Evolutionary conservation across 495 filamentous ascomycete species (phyloP).

Genomic region (Xylaria telfairii): DNA sequence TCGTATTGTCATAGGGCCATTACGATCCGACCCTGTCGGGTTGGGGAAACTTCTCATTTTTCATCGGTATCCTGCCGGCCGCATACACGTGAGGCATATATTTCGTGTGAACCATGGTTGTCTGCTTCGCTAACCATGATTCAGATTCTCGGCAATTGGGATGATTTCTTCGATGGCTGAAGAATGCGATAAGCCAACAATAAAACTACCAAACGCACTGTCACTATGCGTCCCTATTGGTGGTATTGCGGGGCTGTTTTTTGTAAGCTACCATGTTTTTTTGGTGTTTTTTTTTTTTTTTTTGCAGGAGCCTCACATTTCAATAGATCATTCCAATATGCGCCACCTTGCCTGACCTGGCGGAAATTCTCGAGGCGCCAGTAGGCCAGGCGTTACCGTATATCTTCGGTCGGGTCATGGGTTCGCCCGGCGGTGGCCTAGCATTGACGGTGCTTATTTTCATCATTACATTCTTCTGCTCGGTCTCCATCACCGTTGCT

Average conservation of each 20-base stretch:
- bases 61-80: constrained; percentile 59
- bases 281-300: constrained; percentile 18
- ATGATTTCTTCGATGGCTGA: constrained; percentile 66
- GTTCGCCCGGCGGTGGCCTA: constrained; percentile 64
- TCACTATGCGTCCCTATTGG: constrained; percentile 63
- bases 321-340: constrained; percentile 38
- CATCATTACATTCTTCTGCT: constrained; percentile 64
- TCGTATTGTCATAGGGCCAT: constrained; percentile 54
- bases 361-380: constrained; percentile 50
- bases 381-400: constrained; percentile 61
- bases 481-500: constrained; percentile 58
- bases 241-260: constrained; percentile 65
- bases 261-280: constrained; percentile 57
- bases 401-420: constrained; percentile 60
- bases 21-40: constrained; percentile 60
- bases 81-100: constrained; percentile 54
- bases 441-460: constrained; percentile 71
- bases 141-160: constrained; percentile 60
- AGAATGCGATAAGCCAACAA: constrained; percentile 60
- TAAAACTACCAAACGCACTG: constrained; percentile 65
- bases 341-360: constrained; percentile 54
- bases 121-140: neutral
- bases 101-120: neutral
- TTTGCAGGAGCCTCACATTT: neutral
- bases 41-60: constrained; percentile 59